A percentile compares a stretch with the other conserved stretches of the same genome.
These are phyloP conservation scores for Candida coquimbonensis DNA, from an alignment of 805 yeast species.

Conservation along the genomic window DNA sequence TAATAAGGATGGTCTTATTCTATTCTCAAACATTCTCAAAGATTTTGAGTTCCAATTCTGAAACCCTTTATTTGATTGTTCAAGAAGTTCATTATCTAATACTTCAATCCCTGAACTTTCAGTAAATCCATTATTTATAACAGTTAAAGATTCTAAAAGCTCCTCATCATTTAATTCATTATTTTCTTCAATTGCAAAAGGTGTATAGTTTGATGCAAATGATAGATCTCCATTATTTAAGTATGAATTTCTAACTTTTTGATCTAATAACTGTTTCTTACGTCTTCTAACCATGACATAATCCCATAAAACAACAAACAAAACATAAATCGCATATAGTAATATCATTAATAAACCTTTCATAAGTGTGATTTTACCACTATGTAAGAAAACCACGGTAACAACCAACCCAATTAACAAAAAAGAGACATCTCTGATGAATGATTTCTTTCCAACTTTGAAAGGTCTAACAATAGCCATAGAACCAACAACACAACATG, in stretches of 20 bases:
- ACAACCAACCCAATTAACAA: constrained; percentile 47
- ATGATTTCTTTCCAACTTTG: constrained; percentile 35
- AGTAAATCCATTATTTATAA: constrained; percentile 1
- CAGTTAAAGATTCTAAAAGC: constrained; percentile 7
- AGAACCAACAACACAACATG: constrained; percentile 77
- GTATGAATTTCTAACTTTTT: constrained; percentile 19
- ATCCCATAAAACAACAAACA: constrained; percentile 31
- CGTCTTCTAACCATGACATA: constrained; percentile 14
- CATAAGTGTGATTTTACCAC: constrained; percentile 47
- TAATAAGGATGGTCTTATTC: constrained; percentile 19
- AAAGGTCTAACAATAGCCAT: constrained; percentile 71
- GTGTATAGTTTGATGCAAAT: constrained; percentile 4
- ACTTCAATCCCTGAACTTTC: constrained; percentile 8
- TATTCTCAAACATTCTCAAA: constrained; percentile 5
- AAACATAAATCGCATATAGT: constrained; percentile 54
- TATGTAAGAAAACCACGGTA: constrained; percentile 45
- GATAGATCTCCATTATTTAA: constrained; percentile 2
- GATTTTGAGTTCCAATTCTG: constrained; percentile 8
- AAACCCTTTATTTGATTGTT: constrained; percentile 2
- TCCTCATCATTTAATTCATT: constrained; percentile 20
- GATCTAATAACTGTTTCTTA: constrained; percentile 14
- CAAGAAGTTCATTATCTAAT: constrained; percentile 2
- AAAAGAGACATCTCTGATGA: constrained; percentile 41
- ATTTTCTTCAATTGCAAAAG: constrained; percentile 10
- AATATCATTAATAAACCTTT: constrained; percentile 53